phyloP scores from a whole-genome alignment of 768 basidiomycete species.

The Pleurotus djamor region DNA sequence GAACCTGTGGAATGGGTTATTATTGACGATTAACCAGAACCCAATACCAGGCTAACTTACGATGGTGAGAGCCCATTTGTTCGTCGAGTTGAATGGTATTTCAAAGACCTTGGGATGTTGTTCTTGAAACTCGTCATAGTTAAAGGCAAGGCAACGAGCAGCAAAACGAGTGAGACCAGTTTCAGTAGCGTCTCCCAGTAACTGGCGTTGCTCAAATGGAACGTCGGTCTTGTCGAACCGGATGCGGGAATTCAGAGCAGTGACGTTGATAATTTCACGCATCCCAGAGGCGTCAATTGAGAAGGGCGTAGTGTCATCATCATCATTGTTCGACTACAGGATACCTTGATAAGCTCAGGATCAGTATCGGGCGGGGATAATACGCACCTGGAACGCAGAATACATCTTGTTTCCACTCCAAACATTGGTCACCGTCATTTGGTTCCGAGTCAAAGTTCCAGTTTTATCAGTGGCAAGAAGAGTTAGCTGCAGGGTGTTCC shows the following conservation, averaged over 20 bases:
- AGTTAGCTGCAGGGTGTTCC: constrained; percentile 41
- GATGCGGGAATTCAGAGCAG: constrained; percentile 65
- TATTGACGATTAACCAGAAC: not conserved
- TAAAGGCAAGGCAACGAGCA: constrained; percentile 44
- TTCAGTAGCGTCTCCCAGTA: constrained; percentile 75
- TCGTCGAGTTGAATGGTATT: constrained; percentile 72
- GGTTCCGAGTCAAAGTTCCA: constrained; percentile 67
- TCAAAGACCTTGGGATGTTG: constrained; percentile 62
- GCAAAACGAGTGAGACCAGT: constrained; percentile 71
- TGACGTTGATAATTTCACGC: constrained; percentile 62
- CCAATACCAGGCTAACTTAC: constrained; percentile 30
- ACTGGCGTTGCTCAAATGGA: constrained; percentile 57
- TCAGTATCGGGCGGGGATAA: not conserved
- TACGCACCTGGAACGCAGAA: constrained; percentile 55
- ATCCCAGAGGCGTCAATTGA: constrained; percentile 54
- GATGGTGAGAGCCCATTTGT: constrained; percentile 73
- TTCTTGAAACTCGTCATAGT: constrained; percentile 54
- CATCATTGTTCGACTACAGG: constrained; percentile 62
- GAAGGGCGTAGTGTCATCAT: constrained; percentile 47
- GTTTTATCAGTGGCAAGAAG: constrained; percentile 73
- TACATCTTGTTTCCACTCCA: constrained; percentile 66
- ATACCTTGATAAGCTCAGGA: not conserved
- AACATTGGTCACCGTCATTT: constrained; percentile 73
- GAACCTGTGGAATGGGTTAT: constrained; percentile 32
- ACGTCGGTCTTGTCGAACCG: constrained; percentile 67